Conservation (phyloP, 441 rosid genomes). For the Gossypium aridum region DNA sequence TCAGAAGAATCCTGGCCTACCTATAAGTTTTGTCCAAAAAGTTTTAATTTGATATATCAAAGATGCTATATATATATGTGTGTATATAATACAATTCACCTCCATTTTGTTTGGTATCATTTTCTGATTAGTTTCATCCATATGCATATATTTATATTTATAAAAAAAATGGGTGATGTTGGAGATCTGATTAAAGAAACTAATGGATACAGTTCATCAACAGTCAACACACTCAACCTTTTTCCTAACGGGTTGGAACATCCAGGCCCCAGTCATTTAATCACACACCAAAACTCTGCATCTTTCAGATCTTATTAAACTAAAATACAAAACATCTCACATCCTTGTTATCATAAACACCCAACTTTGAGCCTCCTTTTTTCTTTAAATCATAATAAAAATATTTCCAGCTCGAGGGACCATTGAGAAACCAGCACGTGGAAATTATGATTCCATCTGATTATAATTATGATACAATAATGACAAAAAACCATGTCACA, state of each 20-base stretch:
- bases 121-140: too few relatives aligned
- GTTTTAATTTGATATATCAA: too few relatives aligned
- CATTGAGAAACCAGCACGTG: constrained; percentile 16
- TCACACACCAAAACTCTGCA: not conserved
- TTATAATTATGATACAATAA: constrained; percentile 3
- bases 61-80: too few relatives aligned
- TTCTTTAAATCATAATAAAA: not conserved
- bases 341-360: not conserved
- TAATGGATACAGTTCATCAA: not conserved
- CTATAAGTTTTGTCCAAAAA: too few relatives aligned
- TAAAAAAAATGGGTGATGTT: too few relatives aligned
- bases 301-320: constrained; percentile 2
- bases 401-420: not conserved
- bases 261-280: constrained; percentile 28
- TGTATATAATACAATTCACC: too few relatives aligned
- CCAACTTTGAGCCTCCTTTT: not conserved
- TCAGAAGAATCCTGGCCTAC: too few relatives aligned
- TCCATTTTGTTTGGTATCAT: too few relatives aligned
- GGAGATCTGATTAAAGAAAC: constrained; percentile 13
- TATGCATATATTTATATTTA: too few relatives aligned
- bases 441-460: constrained; percentile 9
- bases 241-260: constrained; percentile 20
- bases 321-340: constrained; percentile 1
- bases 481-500: constrained; percentile 15
- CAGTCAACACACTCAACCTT: constrained; percentile 5